Evolutionary conservation across 129 eudicot species (phyloP).

Genomic region (Apium graveolens): DNA sequence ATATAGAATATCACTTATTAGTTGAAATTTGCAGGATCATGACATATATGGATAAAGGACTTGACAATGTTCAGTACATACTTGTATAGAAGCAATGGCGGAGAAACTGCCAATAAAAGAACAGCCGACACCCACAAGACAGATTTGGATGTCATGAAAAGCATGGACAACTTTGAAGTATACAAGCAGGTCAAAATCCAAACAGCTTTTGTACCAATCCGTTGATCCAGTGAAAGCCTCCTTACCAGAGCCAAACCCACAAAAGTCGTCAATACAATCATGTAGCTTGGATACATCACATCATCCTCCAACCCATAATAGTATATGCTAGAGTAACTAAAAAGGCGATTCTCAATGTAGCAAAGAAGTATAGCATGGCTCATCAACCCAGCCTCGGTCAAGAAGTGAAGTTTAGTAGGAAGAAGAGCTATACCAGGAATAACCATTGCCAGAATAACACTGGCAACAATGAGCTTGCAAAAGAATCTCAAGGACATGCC

Average conservation of each 20-base stretch:
- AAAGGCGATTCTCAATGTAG: conserved; percentile 85
- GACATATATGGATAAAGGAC: not conserved
- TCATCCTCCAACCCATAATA: conserved; percentile 93
- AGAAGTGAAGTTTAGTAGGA: conserved; percentile 66
- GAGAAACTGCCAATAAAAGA: conserved; percentile 83
- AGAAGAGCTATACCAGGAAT: conserved; percentile 92
- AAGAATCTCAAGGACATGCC: conserved; percentile 94
- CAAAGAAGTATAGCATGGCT: conserved; percentile 77
- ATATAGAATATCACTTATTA: not conserved
- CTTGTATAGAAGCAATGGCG: conserved; percentile 94
- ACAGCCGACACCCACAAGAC: conserved; percentile 82
- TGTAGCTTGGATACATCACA: conserved; percentile 95
- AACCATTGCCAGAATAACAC: conserved; percentile 77
- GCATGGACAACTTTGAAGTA: conserved; percentile 74
- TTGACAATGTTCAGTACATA: conserved; percentile 25
- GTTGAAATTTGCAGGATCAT: not conserved
- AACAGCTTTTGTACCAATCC: conserved; percentile 79
- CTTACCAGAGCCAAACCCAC: conserved; percentile 77
- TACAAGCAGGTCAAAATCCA: conserved; percentile 86
- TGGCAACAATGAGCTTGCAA: conserved; percentile 86
- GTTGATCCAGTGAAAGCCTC: conserved; percentile 68
- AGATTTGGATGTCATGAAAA: conserved; percentile 77
- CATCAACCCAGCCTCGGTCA: conserved; percentile 75
- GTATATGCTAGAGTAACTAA: conserved; percentile 70
- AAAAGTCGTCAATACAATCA: conserved; percentile 77